phyloP scores from a whole-genome alignment of 1,284 basidiomycete species.

The Fomitopsis palustris region DNA sequence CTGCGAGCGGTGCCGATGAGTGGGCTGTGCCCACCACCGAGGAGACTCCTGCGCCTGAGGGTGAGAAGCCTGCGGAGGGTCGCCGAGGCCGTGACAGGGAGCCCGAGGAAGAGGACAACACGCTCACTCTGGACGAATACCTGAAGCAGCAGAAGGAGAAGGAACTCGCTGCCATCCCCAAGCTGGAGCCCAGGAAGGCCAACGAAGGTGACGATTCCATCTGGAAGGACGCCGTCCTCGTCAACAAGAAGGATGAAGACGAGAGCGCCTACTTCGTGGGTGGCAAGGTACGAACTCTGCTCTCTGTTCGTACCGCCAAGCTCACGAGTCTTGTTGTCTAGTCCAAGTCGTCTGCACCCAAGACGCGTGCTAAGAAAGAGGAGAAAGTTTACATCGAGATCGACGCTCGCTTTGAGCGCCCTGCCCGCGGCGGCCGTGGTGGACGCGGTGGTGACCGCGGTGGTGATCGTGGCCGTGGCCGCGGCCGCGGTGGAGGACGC shows the following conservation, averaged over 20 bases:
- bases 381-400: constrained; percentile 78
- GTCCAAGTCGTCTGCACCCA: constrained; percentile 53
- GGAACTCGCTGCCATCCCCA: constrained; percentile 52
- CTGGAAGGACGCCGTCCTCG: constrained; percentile 62
- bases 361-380: constrained; percentile 68
- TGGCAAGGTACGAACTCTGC: constrained; percentile 55
- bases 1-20: constrained; percentile 29
- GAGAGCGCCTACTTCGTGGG: constrained; percentile 63
- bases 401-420: constrained; percentile 74
- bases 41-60: constrained; percentile 33
- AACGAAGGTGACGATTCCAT: constrained; percentile 63
- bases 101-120: constrained; percentile 90
- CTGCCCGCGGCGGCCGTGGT: constrained; percentile 52
- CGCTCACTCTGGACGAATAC: constrained; percentile 84
- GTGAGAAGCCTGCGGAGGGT: constrained; percentile 33
- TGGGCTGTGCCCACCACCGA: constrained; percentile 35
- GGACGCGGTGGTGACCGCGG: constrained; percentile 43
- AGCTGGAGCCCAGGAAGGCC: constrained; percentile 69
- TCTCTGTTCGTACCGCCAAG: not conserved
- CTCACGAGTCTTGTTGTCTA: constrained; percentile 24
- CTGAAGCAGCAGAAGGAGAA: constrained; percentile 65
- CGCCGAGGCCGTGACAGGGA: constrained; percentile 46
- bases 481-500: constrained; percentile 40
- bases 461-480: constrained; percentile 25
- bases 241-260: constrained; percentile 56